phyloP scores from a whole-genome alignment of 169 alveolate species.

The Cyclospora cayetanensis region DNA sequence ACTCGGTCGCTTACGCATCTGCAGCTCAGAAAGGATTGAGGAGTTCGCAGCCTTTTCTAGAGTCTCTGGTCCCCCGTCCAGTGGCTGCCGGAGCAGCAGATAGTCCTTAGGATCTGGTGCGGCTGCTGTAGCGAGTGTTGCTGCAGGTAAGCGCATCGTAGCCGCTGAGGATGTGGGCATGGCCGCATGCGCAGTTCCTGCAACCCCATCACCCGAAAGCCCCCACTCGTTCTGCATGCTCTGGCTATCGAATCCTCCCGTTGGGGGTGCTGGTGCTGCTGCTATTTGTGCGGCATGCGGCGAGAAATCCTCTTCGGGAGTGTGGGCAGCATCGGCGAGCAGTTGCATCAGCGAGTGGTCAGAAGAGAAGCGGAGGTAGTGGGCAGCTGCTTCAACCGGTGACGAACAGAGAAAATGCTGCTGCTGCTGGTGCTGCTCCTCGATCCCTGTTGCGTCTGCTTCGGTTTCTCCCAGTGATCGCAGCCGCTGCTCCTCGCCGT shows the following conservation, averaged over 20 bases:
- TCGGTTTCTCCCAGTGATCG: not conserved
- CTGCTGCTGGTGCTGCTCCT: constrained; percentile 19
- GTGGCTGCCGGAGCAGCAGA: not conserved
- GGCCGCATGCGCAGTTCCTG: too few relatives aligned
- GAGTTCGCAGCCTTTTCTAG: not conserved
- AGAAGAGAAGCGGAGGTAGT: not conserved
- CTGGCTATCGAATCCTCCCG: not conserved
- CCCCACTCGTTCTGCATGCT: not conserved
- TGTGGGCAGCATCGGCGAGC: constrained; percentile 11
- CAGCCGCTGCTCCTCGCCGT: not conserved
- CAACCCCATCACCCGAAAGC: too few relatives aligned
- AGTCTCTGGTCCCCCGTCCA: not conserved
- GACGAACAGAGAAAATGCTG: not conserved
- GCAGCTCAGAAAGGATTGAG: not conserved
- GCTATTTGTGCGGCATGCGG: not conserved
- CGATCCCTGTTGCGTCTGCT: not conserved
- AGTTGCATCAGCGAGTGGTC: not conserved
- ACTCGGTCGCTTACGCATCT: constrained; percentile 21
- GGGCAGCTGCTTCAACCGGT: not conserved
- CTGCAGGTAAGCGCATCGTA: too few relatives aligned
- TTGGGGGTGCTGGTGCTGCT: constrained; percentile 18
- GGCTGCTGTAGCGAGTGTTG: not conserved
- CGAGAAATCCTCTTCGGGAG: too few relatives aligned
- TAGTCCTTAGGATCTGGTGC: not conserved
- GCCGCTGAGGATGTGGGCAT: too few relatives aligned